phyloP scores from a whole-genome alignment of 768 basidiomycete species.

The Lactarius hatsudake region DNA sequence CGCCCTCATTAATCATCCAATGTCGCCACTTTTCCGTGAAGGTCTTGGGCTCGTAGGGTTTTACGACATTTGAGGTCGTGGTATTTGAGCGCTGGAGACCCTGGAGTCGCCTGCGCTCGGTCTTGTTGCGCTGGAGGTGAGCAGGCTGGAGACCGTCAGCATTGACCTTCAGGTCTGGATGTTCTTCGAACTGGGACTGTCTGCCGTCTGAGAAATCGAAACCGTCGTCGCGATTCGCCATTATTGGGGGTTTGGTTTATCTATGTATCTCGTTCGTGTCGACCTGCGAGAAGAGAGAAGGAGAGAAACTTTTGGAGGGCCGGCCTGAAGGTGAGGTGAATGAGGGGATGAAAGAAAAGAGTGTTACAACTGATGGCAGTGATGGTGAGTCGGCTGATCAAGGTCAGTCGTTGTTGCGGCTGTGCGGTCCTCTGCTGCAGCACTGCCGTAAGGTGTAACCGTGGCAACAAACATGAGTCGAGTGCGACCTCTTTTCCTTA shows the following conservation, averaged over 20 bases:
- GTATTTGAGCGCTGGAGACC: constrained; percentile 70
- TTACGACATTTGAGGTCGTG: constrained; percentile 30
- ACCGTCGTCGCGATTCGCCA: constrained; percentile 9
- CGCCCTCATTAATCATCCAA: constrained; percentile 97
- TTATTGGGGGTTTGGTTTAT: not conserved
- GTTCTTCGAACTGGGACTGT: constrained; percentile 19
- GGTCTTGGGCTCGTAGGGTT: constrained; percentile 40
- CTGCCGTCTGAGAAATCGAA: constrained; percentile 27
- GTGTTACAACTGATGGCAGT: not conserved
- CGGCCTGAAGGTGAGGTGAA: constrained; percentile 5
- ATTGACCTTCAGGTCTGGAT: constrained; percentile 18
- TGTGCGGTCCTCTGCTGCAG: not conserved
- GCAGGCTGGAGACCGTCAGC: constrained; percentile 34
- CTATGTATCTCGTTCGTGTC: not conserved
- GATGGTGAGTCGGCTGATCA: not conserved
- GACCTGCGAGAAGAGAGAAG: constrained; percentile 11
- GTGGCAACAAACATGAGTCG: not conserved
- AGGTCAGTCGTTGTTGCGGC: not conserved
- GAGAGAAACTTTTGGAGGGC: constrained; percentile 2
- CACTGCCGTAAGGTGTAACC: not conserved
- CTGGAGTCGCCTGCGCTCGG: constrained; percentile 79
- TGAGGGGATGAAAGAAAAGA: not conserved
- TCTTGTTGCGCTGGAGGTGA: constrained; percentile 79
- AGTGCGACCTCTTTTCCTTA: too few species aligned
- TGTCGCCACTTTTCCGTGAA: constrained; percentile 49